Base-by-base conservation (phyloP, 306 rosid genomes). In the Dryas octopetala region DNA sequence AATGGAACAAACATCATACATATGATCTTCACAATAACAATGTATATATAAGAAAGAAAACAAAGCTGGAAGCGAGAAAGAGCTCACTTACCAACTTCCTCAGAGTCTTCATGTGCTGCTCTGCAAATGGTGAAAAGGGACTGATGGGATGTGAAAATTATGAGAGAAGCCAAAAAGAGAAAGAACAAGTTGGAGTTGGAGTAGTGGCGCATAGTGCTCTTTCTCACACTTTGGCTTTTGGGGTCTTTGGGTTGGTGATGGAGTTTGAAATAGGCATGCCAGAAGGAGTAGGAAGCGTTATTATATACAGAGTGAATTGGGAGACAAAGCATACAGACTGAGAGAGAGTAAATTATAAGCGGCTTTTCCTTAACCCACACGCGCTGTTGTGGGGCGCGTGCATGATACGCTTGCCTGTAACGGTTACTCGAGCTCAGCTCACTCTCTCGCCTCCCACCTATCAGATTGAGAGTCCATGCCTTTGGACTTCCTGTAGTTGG, bases 71-170 rank as follows among this genome's bases (percentile, higher is more conserved):
- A 49, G 16, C 71, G 81, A 68, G 26, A 76, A 44, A 50, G 54
- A n/a, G 15, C 45, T 49, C 41, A 40, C 72, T 69, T 84, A 93
- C 98, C 91, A 52, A 49, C 78, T 87, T 85, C 84, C 57, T 81
- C 82, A 52, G 86, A 41, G 2, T 78, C 76, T 23, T 77, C 9
- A 68, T 43, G 53, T 43, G 52, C 75, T 4, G 90, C 89, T 74
- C 64, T 54, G 81, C 83, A 78, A 70, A 77, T 28, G 47, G 68
- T 6, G 78, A 84, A 68, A 67, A 57, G 66, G 63, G 74, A 49
- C 28, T 71, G 80, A 48, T 14, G 60, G 12, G 84, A 81, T 48
- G 6, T 78, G 32, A 84, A 46, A 65, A 83, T 41, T 73, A 79
- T 62, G 75, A 79, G 77, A 44, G 59, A 49, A 9, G 70, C n/a